Evolutionary conservation across 331 rosid genomes (phyloP).

Genomic region (Phaseolus coccineus): DNA sequence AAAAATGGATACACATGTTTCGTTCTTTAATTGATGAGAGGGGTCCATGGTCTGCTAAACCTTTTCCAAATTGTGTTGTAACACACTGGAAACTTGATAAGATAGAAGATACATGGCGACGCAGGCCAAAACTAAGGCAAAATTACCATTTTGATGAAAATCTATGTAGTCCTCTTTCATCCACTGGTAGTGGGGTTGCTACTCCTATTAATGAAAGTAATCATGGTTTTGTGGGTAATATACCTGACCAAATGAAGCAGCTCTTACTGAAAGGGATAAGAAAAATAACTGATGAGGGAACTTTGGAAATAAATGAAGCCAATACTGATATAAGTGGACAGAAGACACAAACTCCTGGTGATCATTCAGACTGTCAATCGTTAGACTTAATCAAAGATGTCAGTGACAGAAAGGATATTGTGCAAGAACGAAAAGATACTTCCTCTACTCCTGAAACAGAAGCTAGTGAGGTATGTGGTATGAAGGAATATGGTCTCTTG

Average conservation of each 20-base stretch:
- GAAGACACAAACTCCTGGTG: conserved; percentile 53
- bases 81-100: conserved; percentile 97
- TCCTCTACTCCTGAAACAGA: conserved; percentile 72
- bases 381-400: conserved; percentile 68
- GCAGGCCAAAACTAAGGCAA: conserved; percentile 84
- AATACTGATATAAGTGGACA: conserved; percentile 66
- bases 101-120: conserved; percentile 91
- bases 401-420: conserved; percentile 65
- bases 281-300: conserved; percentile 87
- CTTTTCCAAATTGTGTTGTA: conserved; percentile 72
- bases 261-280: conserved; percentile 86
- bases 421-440: conserved; percentile 71
- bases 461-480: conserved; percentile 74
- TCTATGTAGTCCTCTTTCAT: conserved; percentile 76
- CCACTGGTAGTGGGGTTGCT: conserved; percentile 50
- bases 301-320: conserved; percentile 65
- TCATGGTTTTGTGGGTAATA: conserved; percentile 71
- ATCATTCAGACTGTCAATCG: conserved; percentile 65
- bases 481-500: conserved; percentile 36
- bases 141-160: conserved; percentile 96
- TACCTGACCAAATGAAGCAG: conserved; percentile 96
- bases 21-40: conserved; percentile 98
- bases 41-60: conserved; percentile 98
- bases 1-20: conserved; percentile 95
- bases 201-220: conserved; percentile 67